Evolutionary conservation across 208 protist species (phyloP).

Genomic region (Wallacemonas sp.): DNA sequence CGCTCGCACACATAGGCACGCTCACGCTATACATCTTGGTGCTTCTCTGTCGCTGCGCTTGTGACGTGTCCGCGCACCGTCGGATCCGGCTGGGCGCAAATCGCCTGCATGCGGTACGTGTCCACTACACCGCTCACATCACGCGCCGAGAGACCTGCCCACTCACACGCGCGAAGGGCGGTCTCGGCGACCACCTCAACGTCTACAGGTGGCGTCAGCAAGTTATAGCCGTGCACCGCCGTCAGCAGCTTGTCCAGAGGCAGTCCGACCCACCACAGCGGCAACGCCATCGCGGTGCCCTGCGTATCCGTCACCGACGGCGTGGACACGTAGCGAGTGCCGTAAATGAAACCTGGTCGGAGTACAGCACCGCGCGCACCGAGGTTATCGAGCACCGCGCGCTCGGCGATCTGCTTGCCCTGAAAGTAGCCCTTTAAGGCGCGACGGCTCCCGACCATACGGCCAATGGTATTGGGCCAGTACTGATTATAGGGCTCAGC

Average conservation of each 20-base stretch:
- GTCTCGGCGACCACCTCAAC: constrained; percentile 71
- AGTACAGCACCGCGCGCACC: constrained; percentile 49
- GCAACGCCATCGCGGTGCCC: constrained; percentile 47
- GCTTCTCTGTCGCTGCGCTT: background rate
- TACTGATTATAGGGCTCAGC: constrained; percentile 58
- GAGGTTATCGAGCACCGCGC: constrained; percentile 65
- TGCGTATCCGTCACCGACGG: constrained; percentile 14
- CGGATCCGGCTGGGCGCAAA: constrained; percentile 29
- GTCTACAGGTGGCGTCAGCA: constrained; percentile 61
- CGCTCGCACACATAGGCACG: background rate
- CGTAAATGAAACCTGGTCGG: constrained; percentile 78
- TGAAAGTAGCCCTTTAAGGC: constrained; percentile 85
- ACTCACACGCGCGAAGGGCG: constrained; percentile 59
- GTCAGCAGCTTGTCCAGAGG: constrained; percentile 59
- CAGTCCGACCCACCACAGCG: constrained; percentile 53
- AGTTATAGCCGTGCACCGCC: constrained; percentile 38
- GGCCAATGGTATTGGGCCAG: constrained; percentile 19
- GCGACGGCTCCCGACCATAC: constrained; percentile 22
- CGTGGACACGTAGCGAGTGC: constrained; percentile 51
- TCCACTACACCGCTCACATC: constrained; percentile 50
- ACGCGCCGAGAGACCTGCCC: constrained; percentile 12
- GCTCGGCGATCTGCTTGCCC: constrained; percentile 74
- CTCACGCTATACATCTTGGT: background rate
- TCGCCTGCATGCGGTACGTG: constrained; percentile 63
- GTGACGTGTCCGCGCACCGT: background rate